Evolutionary conservation across 345 rosid genomes (phyloP), one percentile per base, ranked within the genome.

Genomic region (Salix koriyanagi): DNA sequence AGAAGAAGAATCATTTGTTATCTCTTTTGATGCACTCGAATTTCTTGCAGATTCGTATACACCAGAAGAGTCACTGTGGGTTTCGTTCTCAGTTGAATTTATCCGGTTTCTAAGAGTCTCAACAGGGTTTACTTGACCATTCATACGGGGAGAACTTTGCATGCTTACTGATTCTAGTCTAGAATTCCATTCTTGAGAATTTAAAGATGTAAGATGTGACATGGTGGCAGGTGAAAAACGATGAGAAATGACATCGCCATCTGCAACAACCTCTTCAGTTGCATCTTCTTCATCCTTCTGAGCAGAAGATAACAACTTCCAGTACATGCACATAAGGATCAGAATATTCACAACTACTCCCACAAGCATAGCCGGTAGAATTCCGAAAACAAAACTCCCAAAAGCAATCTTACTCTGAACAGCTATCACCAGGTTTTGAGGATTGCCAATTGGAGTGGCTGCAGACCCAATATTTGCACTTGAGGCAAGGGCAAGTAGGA

Each of bases 401-500:
- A 91, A 94, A 1, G 94, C 69, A 72, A 91, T 89, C 81, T 76
- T 79, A 75, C 94, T 90, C 73, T 88, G 89, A 67, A 94, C 86
- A 1, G 97, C 97, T 16, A 92, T 91, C 23, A 92, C 91, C 74
- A 94, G 85, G 77, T 92, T 92, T 71, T 94, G 97, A 5, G 97
- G 97, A 62, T 95, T 95, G 37, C 99, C 97, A 74, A 92, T 95
- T 0, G 97, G 94, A 78, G 97, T 92, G 2, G 92, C 93, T 0
- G 99, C 80, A 5, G 97, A 95, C 1, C 99, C 97, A 0, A 92
- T 92, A 75, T 95, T 95, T 0, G 96, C 94, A 79, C 97, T 90
- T 0, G 97, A 88, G 61, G 97, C 99, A 46, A 92, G 84, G 23
- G 97, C 97, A 1, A 95, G 87, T 30, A 95, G 42, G 44, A 91